phyloP scores from a whole-genome alignment of 2,329 filamentous ascomycete genomes.

The Colletotrichum salicis region DNA sequence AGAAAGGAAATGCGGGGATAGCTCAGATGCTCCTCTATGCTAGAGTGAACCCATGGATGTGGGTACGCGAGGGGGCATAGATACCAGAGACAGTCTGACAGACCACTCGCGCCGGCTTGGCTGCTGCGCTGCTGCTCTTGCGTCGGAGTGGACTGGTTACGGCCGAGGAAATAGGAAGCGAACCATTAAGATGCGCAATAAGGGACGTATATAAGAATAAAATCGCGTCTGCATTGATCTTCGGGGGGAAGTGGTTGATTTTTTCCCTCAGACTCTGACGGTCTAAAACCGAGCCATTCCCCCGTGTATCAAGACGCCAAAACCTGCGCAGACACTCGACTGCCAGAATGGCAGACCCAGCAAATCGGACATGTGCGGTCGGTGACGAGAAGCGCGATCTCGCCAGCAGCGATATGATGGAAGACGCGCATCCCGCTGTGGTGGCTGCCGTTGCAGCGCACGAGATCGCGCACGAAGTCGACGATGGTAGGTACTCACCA shows the following conservation, averaged over 20 bases:
- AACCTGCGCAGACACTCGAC: background rate
- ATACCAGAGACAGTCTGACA: background rate
- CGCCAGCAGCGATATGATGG: constrained; percentile 4
- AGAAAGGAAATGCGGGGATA: constrained; percentile 19
- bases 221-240: background rate
- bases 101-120: background rate
- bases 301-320: background rate
- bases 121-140: background rate
- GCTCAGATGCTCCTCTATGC: background rate
- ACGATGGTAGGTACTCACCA: constrained; percentile 33
- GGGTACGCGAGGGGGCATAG: constrained; percentile 3
- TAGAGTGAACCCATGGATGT: constrained; percentile 2
- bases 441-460: constrained; percentile 23
- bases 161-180: constrained; percentile 8
- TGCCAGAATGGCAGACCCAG: constrained; percentile 23
- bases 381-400: constrained; percentile 13
- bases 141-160: constrained; percentile 5
- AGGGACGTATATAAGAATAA: constrained; percentile 19
- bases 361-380: background rate
- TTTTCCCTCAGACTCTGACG: background rate
- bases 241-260: background rate
- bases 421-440: constrained; percentile 12
- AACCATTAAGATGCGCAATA: background rate
- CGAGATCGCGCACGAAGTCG: constrained; percentile 34
- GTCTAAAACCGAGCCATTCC: background rate